Conservation (phyloP, 164 flowering plant genomes). For the Pachysandra terminalis region DNA sequence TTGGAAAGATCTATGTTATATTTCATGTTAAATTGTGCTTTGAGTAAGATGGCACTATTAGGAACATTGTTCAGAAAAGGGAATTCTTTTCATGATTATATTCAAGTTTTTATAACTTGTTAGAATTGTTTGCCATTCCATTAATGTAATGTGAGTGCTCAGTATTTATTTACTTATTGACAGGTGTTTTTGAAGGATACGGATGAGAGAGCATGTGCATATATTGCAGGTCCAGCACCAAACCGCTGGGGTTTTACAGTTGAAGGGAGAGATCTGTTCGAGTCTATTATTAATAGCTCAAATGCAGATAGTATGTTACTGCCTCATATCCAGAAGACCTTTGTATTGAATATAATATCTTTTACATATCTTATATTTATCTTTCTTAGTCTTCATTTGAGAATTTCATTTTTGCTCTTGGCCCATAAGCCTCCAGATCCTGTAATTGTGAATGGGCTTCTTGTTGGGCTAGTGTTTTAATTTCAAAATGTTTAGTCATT, state of each 20-base stretch:
- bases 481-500: background rate
- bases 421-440: background rate
- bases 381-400: background rate
- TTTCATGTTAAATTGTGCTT: background rate
- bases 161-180: conserved; percentile 2
- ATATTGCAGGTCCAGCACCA: conserved; percentile 99
- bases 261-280: conserved; percentile 75
- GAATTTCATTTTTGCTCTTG: background rate
- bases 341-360: background rate
- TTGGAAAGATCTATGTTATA: background rate
- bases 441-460: background rate
- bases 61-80: background rate
- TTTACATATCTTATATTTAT: conserved; percentile 4
- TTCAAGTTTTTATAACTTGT: background rate
- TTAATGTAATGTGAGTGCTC: background rate
- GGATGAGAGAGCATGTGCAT: conserved; percentile 99
- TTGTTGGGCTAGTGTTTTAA: background rate
- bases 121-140: too few species aligned
- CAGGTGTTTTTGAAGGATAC: conserved; percentile 99
- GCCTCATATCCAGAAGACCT: conserved; percentile 1
- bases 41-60: background rate
- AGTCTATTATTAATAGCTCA: conserved; percentile 30
- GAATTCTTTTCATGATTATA: conserved; percentile 1
- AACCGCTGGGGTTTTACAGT: conserved; percentile 92
- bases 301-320: conserved; percentile 39